Evolutionary conservation across 768 basidiomycete genomes (phyloP).

Genomic region (Tricholoma terreum): DNA sequence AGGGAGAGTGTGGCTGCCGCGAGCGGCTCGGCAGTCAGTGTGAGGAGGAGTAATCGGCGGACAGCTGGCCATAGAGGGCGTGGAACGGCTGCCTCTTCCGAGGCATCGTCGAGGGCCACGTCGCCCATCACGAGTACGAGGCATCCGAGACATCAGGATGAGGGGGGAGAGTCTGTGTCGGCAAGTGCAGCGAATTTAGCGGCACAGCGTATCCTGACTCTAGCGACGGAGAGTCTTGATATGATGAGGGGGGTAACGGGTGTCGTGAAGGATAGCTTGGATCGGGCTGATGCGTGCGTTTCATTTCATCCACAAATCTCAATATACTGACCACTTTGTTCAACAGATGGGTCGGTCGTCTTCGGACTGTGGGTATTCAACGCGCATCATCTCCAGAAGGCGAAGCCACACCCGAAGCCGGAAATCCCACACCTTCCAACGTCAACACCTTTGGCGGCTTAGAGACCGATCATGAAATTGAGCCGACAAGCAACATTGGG

Average conservation of each 20-base stretch:
- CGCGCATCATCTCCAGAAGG: slow-evolving; percentile 5
- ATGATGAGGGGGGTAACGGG: slow-evolving; percentile 89
- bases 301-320: slow-evolving; percentile 4
- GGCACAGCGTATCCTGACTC: slow-evolving; percentile 75
- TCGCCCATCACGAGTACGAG: slow-evolving; percentile 17
- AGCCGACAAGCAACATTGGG: slow-evolving; percentile 2
- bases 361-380: slow-evolving; percentile 71
- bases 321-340: background rate
- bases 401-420: background rate
- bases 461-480: slow-evolving; percentile 8
- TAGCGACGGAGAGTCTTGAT: slow-evolving; percentile 89
- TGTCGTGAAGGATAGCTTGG: slow-evolving; percentile 84
- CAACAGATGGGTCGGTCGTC: slow-evolving; percentile 76
- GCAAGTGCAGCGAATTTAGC: slow-evolving; percentile 64
- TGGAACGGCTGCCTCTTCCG: slow-evolving; percentile 25
- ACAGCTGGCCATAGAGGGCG: slow-evolving; percentile 40
- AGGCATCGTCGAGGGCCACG: slow-evolving; percentile 27
- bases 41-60: slow-evolving; percentile 29
- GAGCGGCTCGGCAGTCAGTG: slow-evolving; percentile 27
- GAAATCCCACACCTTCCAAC: background rate
- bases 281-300: slow-evolving; percentile 80
- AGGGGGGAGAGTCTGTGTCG: slow-evolving; percentile 23
- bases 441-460: background rate
- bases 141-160: slow-evolving; percentile 17
- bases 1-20: slow-evolving; percentile 31